Conservation (phyloP, 2,329 filamentous ascomycete species). For the Fusarium nodosum region DNA sequence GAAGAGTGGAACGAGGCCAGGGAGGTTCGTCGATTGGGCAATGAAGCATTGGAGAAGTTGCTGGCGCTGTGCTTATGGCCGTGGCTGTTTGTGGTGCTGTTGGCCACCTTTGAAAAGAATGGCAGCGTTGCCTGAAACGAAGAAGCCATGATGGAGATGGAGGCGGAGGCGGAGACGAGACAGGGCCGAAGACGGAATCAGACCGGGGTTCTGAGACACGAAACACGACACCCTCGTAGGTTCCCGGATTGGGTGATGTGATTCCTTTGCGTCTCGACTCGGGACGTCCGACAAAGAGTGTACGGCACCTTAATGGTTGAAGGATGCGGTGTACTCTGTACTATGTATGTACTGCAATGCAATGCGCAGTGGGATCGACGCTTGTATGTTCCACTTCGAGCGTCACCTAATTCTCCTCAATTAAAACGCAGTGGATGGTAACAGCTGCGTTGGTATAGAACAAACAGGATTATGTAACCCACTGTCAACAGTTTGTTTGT, state of each 20-base stretch:
- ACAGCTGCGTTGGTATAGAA: conserved; percentile 6
- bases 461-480: conserved; percentile 4
- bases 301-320: conserved; percentile 20
- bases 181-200: conserved; percentile 30
- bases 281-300: conserved; percentile 34
- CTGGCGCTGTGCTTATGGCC: conserved; percentile 55
- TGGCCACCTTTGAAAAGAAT: conserved; percentile 56
- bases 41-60: conserved; percentile 53
- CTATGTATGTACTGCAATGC: conserved; percentile 19
- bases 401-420: conserved; percentile 35
- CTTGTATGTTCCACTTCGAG: conserved; percentile 38
- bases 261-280: conserved; percentile 29
- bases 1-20: conserved; percentile 74
- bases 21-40: conserved; percentile 63
- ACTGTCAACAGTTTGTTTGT: conserved; percentile 3
- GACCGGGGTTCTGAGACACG: conserved; percentile 32
- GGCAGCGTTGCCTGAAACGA: conserved; percentile 57
- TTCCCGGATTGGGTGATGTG: conserved; percentile 40
- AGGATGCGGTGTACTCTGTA: conserved; percentile 43
- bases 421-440: conserved; percentile 10
- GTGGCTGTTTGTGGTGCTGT: conserved; percentile 37
- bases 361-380: conserved; percentile 43
- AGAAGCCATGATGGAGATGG: conserved; percentile 44
- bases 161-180: conserved; percentile 13
- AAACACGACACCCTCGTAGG: conserved; percentile 42